Evolutionary conservation across 345 rosid genomes (phyloP).

Genomic region (Populus nigra): DNA sequence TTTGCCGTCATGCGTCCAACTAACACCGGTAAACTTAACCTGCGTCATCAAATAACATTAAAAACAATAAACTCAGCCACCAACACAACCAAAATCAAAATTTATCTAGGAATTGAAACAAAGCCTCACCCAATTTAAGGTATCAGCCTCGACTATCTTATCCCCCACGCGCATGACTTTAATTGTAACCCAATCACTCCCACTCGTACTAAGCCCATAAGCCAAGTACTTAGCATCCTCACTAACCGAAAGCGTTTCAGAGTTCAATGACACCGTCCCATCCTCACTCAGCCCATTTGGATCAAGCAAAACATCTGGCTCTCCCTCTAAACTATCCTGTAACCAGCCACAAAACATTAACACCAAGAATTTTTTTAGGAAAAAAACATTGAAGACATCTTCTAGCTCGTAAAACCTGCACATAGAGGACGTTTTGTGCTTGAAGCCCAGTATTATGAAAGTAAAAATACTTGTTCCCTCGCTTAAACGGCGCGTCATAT

Average conservation of each 20-base stretch:
- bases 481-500: slow-evolving; percentile 58
- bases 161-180: slow-evolving; percentile 64
- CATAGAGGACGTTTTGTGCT: slow-evolving; percentile 69
- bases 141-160: slow-evolving; percentile 62
- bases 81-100: background rate
- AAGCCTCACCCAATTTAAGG: slow-evolving; percentile 71
- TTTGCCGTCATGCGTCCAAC: slow-evolving; percentile 85
- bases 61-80: background rate
- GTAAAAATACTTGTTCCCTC: slow-evolving; percentile 70
- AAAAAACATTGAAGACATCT: background rate
- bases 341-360: background rate
- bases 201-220: slow-evolving; percentile 76
- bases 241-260: slow-evolving; percentile 43
- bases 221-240: slow-evolving; percentile 78
- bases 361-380: background rate
- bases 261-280: slow-evolving; percentile 68
- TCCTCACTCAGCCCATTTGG: slow-evolving; percentile 82
- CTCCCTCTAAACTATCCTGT: slow-evolving; percentile 72
- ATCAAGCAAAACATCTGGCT: slow-evolving; percentile 77
- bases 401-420: slow-evolving; percentile 45
- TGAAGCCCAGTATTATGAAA: slow-evolving; percentile 89
- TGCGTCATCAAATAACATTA: slow-evolving; percentile 23
- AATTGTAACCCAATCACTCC: slow-evolving; percentile 94
- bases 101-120: background rate
- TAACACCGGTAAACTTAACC: slow-evolving; percentile 74